Base-by-base conservation (phyloP, 306 rosid genomes). In the Quercus ilex region DNA sequence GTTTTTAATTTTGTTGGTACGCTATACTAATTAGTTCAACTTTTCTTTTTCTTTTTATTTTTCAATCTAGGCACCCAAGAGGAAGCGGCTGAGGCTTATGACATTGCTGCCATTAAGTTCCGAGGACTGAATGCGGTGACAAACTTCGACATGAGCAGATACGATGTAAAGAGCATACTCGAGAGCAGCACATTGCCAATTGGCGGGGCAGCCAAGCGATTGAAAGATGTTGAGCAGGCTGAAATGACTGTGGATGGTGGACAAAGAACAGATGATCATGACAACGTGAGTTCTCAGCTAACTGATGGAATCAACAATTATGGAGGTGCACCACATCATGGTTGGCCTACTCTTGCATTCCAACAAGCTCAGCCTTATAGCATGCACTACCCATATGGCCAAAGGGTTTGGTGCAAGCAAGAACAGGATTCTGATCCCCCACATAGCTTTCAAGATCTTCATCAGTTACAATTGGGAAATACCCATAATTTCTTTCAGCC, bases 11-110 rank as follows among this genome's bases (percentile, higher is more conserved):
- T 10, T 49, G 17, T 49, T 11, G 15, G 53, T 49, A 49, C 14
- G 52, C 3, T 46, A 10, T 11, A 46, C 14, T 46, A 46, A 2
- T 46, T 46, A 49, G 15, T 49, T 49, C 53, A 12, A 49, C 53
- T 49, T 49, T 49, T 49, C 15, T 26, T 28, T 63, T 63, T 5
- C 70, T 2, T 64, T 14, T 63, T 5, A 43, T 2, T 64, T 14
- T 14, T 64, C 31, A 64, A 67, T 74, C 4, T 15, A 90, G 98
- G 94, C 80, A 94, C 97, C 0, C 98, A 94, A 79, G 98, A 94
- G 80, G 98, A 94, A 83, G 98, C 98, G 38, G 98, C 98, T 3
- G 98, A 94, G 69, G 98, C 98, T 5, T 94, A 94, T 31, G 98
- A 94, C 81, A 92, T 92, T 9, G 98, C 98, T 6, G 98, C 98